Evolutionary conservation across 306 rosid species (phyloP).

Genomic region (Crotalaria pallida): DNA sequence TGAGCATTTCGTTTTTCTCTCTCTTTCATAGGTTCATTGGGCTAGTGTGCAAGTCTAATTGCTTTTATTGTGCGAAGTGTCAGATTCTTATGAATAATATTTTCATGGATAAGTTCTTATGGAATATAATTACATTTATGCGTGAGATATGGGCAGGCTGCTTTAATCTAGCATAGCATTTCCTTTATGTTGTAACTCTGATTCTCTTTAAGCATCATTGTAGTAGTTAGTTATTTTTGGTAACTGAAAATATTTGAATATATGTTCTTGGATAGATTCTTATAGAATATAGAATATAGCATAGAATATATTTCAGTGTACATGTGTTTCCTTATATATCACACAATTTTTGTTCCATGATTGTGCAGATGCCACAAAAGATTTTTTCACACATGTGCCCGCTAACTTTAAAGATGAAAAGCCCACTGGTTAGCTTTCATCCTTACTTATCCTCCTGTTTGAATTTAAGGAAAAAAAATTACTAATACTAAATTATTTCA

Average conservation of each 20-base stretch:
- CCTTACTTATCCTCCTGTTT: constrained; percentile 1
- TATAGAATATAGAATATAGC: too few species aligned
- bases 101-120: background rate
- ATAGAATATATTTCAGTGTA: background rate
- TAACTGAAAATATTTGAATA: background rate
- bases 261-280: too few species aligned
- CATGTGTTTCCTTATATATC: background rate
- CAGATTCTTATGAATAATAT: background rate
- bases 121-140: background rate
- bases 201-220: background rate
- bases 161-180: background rate
- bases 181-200: background rate
- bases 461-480: background rate
- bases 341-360: constrained; percentile 13
- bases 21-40: background rate
- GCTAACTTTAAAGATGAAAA: constrained; percentile 42
- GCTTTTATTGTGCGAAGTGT: background rate
- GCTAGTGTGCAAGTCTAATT: background rate
- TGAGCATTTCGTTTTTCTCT: background rate
- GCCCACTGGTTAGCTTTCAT: constrained; percentile 41
- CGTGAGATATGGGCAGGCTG: background rate
- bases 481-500: background rate
- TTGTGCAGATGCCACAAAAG: constrained; percentile 76
- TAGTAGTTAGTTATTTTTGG: background rate
- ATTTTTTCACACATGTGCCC: constrained; percentile 53